Evolutionary conservation across 805 yeast genomes (phyloP), one percentile per base, ranked within the genome.

Genomic region (Starmerella potacharoeniae): DNA sequence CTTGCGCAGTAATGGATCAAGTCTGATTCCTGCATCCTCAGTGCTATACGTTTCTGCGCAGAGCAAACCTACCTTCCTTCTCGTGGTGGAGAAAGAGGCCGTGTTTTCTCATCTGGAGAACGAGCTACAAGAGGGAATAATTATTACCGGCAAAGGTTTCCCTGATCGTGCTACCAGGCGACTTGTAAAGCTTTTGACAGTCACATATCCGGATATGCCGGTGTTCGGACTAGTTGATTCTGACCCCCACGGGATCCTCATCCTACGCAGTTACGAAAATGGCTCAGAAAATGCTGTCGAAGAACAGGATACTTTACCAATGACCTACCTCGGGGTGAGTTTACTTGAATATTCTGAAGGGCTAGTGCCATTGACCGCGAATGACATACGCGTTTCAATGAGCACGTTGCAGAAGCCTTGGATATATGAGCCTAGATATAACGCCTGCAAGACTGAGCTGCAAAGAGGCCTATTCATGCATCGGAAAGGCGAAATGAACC

Each of bases 101-200:
- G 72, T 73, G 4, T 71, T 76, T 51, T 58, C 71, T 16, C 67
- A 68, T 14, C 56, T 73, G 8, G 64, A 66, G 36, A 53, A 55
- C 3, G 54, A 55, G 7, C 52, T 67, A 9, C 47, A 58, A 9
- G 58, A 62, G 22, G 63, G 63, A 11, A 57, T 76, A 10, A 37
- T 78, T 0, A 60, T 82, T 5, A 81, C 86, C 0, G 87, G 85
- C 0, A 79, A 78, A 63, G 89, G 89, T 5, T 82, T 73, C 61
- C 87, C 89, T 0, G 89, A 83, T 64, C 62, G 71, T 11, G 66
- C 76, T 6, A 81, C 87, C 0, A 70, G 74, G 49, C 58, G 63
- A 29, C 74, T 82, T 54, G 58, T 80, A 8, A 47, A 58, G 5
- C 58, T 59, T 2, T 51, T 77, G 11, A 53, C 66, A 11, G 50